A percentile compares a stretch with the other conserved stretches of the same genome.
phyloP scores from a whole-genome alignment of 2,329 filamentous ascomycete species.

The Verticillium tricorpus region DNA sequence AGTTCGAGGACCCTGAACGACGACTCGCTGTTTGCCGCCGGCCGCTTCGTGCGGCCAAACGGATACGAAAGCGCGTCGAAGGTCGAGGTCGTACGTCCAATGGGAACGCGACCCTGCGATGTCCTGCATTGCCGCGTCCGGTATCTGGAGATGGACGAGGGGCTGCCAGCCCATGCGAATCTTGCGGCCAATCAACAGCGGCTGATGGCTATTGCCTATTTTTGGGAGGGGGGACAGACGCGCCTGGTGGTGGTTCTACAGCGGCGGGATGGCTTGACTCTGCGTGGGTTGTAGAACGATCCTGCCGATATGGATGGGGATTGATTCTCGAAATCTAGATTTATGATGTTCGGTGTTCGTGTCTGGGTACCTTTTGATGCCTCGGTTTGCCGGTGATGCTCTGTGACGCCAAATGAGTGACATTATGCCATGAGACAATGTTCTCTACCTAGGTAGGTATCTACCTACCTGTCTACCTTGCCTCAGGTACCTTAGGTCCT shows the following conservation, averaged over 20 bases:
- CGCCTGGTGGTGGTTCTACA: neutral
- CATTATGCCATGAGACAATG: too few relatives aligned
- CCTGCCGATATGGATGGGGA: neutral
- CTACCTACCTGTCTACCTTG: too few relatives aligned
- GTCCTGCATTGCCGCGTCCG: neutral
- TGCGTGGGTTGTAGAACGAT: neutral
- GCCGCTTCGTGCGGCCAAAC: neutral
- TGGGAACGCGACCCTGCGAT: neutral
- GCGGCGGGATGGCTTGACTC: neutral
- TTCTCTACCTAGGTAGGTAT: too few relatives aligned
- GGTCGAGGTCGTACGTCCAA: neutral
- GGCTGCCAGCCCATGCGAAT: neutral
- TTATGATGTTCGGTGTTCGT: too few relatives aligned
- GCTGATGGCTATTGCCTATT: neutral
- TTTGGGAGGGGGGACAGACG: neutral
- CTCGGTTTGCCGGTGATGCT: too few relatives aligned
- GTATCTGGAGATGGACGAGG: neutral
- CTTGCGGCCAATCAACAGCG: neutral
- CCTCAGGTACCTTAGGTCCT: too few relatives aligned
- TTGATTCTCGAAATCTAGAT: too few relatives aligned
- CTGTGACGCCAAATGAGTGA: too few relatives aligned
- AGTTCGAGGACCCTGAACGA: neutral
- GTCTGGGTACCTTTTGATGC: too few relatives aligned
- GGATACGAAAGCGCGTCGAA: neutral
- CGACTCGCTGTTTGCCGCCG: neutral